phyloP scores from a whole-genome alignment of 1,284 basidiomycete species.

The Vanrija humicola region DNA sequence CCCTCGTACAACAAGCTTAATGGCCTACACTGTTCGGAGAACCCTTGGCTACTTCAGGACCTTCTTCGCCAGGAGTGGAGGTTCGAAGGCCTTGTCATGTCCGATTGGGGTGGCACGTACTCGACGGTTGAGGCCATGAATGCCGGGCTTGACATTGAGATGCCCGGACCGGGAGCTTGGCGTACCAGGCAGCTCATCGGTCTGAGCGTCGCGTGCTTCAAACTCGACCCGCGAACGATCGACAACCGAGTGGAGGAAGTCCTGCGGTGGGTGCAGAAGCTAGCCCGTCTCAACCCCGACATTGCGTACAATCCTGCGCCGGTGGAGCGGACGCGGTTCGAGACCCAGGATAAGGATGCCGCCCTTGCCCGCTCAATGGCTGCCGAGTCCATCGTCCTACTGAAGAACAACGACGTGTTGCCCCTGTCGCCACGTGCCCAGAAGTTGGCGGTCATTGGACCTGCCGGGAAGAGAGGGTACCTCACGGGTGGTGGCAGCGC shows the following conservation, averaged over 20 bases:
- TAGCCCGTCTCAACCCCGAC: slow-evolving; percentile 23
- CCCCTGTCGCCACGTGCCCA: too few relatives aligned
- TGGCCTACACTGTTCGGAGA: slow-evolving; percentile 66
- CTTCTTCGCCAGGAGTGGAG: slow-evolving; percentile 28
- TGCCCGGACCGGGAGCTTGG: slow-evolving; percentile 46
- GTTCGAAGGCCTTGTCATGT: slow-evolving; percentile 54
- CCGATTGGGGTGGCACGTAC: slow-evolving; percentile 68
- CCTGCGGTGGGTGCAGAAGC: slow-evolving; percentile 32
- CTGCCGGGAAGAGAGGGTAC: slow-evolving; percentile 11
- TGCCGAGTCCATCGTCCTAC: slow-evolving; percentile 57
- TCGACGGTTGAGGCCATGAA: slow-evolving; percentile 62
- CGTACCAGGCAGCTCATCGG: slow-evolving; percentile 56
- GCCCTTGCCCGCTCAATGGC: too few relatives aligned
- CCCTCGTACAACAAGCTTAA: slow-evolving; percentile 55
- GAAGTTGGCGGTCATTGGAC: too few relatives aligned
- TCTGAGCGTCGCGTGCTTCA: slow-evolving; percentile 51
- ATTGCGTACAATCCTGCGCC: slow-evolving; percentile 22
- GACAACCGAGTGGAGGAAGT: slow-evolving; percentile 39
- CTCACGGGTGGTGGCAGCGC: slow-evolving; percentile 56
- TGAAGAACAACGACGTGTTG: slow-evolving; percentile 9
- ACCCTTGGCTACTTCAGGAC: slow-evolving; percentile 37
- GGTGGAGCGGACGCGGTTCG: slow-evolving; percentile 25
- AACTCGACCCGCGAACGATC: slow-evolving; percentile 42
- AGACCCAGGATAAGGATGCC: too few relatives aligned
- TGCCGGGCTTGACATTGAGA: slow-evolving; percentile 60